Evolutionary conservation across 139 green algal species (phyloP).

Genomic region (Coccomyxa sp.): DNA sequence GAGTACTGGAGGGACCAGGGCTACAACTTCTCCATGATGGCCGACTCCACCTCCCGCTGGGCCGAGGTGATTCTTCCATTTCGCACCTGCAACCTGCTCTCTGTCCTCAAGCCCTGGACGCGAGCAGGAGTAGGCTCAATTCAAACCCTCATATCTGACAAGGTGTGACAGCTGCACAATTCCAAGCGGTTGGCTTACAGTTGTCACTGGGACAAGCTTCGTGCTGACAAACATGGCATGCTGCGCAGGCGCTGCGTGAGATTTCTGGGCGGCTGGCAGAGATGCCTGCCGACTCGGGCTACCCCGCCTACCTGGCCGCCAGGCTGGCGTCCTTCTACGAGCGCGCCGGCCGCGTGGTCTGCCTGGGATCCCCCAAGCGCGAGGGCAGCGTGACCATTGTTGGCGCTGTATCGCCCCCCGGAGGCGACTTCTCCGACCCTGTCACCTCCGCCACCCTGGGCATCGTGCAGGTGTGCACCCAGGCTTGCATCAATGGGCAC

Average conservation of each 20-base stretch:
- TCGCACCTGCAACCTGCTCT: too few relatives aligned
- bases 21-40: constrained; percentile 98
- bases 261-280: constrained; percentile 97
- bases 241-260: constrained; percentile 85
- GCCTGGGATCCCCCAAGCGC: constrained; percentile 85
- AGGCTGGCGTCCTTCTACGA: constrained; percentile 98
- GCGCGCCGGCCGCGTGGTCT: constrained; percentile 91
- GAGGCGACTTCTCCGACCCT: constrained; percentile 97
- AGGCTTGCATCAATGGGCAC: too few relatives aligned
- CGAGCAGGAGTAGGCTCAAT: too few relatives aligned
- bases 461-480: constrained; percentile 87
- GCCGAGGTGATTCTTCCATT: too few relatives aligned
- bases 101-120: too few relatives aligned
- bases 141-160: too few relatives aligned
- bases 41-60: constrained; percentile 96
- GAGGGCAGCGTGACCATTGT: constrained; percentile 98
- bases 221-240: neutral
- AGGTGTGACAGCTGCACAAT: too few relatives aligned
- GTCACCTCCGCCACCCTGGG: constrained; percentile 96
- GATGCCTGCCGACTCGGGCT: constrained; percentile 96
- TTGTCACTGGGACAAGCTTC: too few relatives aligned
- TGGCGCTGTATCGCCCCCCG: constrained; percentile 94
- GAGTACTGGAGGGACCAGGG: constrained; percentile 99
- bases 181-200: too few relatives aligned
- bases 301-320: constrained; percentile 87